Evolutionary conservation across 441 rosid species (phyloP).

Genomic region (Heliophila coronopifolia): DNA sequence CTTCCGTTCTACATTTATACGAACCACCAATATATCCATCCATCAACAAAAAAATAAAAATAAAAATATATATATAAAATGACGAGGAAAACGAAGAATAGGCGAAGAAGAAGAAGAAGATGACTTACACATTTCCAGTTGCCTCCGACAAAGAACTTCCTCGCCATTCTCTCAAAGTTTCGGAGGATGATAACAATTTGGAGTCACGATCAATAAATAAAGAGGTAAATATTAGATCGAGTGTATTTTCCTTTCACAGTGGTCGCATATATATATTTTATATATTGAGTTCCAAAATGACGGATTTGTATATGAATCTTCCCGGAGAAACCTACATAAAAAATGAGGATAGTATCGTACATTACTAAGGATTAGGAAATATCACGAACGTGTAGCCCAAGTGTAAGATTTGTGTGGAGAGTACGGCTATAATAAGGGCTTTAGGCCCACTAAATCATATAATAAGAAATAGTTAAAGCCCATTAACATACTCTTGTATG

Average conservation of each 20-base stretch:
- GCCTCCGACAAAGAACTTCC: conserved; percentile 63
- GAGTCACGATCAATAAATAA: conserved; percentile 12
- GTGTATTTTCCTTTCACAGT: conserved; percentile 15
- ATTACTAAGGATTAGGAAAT: not conserved
- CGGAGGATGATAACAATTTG: conserved; percentile 13
- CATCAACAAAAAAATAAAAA: too few species aligned
- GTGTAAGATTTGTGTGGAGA: conserved; percentile 11
- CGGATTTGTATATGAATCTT: conserved; percentile 15
- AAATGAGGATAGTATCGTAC: conserved; percentile 1
- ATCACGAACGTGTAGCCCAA: conserved; percentile 24
- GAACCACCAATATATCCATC: too few species aligned
- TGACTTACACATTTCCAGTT: conserved; percentile 66
- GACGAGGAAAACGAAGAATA: too few species aligned
- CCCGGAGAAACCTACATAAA: not conserved
- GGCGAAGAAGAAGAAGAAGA: conserved; percentile 8
- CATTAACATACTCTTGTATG: too few species aligned
- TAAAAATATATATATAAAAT: too few species aligned
- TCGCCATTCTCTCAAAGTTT: conserved; percentile 32
- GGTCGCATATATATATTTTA: not conserved
- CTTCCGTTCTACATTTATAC: conserved; percentile 75
- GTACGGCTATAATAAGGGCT: not conserved
- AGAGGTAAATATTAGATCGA: conserved; percentile 25
- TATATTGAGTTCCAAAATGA: not conserved
- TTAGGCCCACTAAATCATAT: not conserved
- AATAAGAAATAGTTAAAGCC: not conserved